Evolutionary conservation across 176 grass and related monocot genomes (phyloP), one percentile per base, ranked within the genome.

Genomic region (Phoenix dactylifera): DNA sequence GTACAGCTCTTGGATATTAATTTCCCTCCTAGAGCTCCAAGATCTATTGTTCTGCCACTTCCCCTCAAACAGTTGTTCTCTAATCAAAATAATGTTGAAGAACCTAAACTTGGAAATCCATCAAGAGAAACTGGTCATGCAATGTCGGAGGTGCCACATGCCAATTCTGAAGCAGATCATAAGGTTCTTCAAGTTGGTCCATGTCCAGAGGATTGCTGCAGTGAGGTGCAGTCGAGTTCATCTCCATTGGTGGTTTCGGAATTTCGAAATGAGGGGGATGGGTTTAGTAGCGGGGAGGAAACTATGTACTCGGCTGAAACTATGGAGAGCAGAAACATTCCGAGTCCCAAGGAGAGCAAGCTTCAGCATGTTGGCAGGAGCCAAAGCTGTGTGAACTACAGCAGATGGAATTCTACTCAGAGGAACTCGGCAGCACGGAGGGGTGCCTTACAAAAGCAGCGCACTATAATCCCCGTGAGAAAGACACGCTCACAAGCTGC

Each of bases 301-400:
- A 87, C 86, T 18, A 95, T 95, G 91, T 95, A 95, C 73, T 95
- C 86, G 4, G 86, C 91, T n/a, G 91, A 95, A 75, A 95, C 91
- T 57, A 95, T 95, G 91, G 91, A 95, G 70, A 95, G 91, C 77
- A 76, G 83, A 48, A 95, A 95, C 58, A 77, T 87, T 29, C 84
- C 91, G 18, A 87, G 57, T 72, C 57, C 74, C 16, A 87, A 65
- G 59, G 86, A 82, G 49, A 84, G 18, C 59, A 63, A 63, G 19
- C 18, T 24, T 15, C 70, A 87, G 73, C 86, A 84, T 25, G 80
- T 95, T 0, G 83, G 83, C 9, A 87, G 91, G 80, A 90, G 83
- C 84, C 80, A 87, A 50, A 95, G 91, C 6, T 95, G 91, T 54
- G 83, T 90, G 15, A 75, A 70, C 22, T 95, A 87, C 69, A 71